Evolutionary conservation across 345 rosid genomes (phyloP).

Genomic region (Dipteronia dyeriana): DNA sequence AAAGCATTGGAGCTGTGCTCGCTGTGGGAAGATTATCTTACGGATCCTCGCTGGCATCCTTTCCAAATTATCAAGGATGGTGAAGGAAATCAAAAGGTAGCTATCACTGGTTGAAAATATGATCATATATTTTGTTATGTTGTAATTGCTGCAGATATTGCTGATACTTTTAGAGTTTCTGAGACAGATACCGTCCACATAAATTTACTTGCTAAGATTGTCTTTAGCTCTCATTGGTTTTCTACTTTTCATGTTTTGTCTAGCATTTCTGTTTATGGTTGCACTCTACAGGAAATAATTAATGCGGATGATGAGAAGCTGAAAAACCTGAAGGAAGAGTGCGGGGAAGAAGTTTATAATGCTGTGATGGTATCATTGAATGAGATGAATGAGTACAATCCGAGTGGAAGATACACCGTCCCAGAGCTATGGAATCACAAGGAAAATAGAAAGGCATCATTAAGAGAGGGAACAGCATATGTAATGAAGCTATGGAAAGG

Average conservation of each 20-base stretch:
- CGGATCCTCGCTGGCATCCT: slow-evolving; percentile 57
- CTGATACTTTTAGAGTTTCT: not conserved
- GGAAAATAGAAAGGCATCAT: slow-evolving; percentile 40
- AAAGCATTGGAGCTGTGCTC: slow-evolving; percentile 49
- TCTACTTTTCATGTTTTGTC: not conserved
- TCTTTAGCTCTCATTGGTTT: not conserved
- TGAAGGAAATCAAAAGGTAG: slow-evolving; percentile 36
- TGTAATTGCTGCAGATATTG: not conserved
- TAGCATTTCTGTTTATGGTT: not conserved
- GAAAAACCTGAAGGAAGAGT: slow-evolving; percentile 38
- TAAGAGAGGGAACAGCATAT: slow-evolving; percentile 37
- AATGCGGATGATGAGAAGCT: slow-evolving; percentile 44
- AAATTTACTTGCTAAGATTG: not conserved
- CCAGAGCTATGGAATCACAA: slow-evolving; percentile 44
- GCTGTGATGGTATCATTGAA: slow-evolving; percentile 36
- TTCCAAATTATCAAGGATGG: slow-evolving; percentile 35
- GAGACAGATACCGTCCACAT: too few relatives aligned
- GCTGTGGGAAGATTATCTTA: slow-evolving; percentile 41
- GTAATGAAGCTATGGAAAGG: slow-evolving; percentile 35
- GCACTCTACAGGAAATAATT: slow-evolving; percentile 33
- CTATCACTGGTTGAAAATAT: not conserved
- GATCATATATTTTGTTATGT: not conserved
- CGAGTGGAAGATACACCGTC: slow-evolving; percentile 46
- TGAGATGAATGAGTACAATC: slow-evolving; percentile 47
- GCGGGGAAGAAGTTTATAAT: slow-evolving; percentile 33